A percentile compares a stretch with the other conserved stretches of the same genome.
These are phyloP conservation scores for Epicoccum nigrum DNA, from an alignment of 2,329 filamentous ascomycete species.

Conservation along the genomic window DNA sequence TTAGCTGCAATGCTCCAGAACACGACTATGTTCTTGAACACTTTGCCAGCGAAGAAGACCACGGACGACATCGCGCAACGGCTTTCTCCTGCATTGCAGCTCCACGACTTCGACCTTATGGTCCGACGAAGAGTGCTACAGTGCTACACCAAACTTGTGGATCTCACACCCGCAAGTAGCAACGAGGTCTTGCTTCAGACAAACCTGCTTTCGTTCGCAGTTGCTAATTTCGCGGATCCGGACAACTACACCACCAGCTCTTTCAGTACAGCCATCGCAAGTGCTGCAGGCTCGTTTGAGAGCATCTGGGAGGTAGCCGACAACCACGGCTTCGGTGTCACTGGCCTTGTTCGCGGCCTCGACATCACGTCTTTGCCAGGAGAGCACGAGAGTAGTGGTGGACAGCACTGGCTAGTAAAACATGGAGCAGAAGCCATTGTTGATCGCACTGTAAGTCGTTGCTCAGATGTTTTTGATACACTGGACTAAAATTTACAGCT, in stretches of 20 bases:
- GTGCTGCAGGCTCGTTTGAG: slow-evolving; percentile 86
- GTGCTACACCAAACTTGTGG: slow-evolving; percentile 91
- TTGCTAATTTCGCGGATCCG: slow-evolving; percentile 91
- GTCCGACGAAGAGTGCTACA: slow-evolving; percentile 90
- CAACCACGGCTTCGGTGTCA: slow-evolving; percentile 93
- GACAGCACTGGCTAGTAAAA: slow-evolving; percentile 59
- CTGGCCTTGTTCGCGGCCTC: slow-evolving; percentile 80
- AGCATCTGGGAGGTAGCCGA: slow-evolving; percentile 94
- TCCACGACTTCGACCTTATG: slow-evolving; percentile 91
- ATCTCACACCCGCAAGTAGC: slow-evolving; percentile 82
- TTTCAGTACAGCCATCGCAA: slow-evolving; percentile 88
- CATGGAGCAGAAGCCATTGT: slow-evolving; percentile 69
- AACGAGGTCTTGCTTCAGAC: slow-evolving; percentile 88
- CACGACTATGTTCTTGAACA: slow-evolving; percentile 86
- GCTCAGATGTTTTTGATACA: no score
- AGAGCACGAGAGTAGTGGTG: slow-evolving; percentile 51
- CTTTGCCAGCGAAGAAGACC: slow-evolving; percentile 80
- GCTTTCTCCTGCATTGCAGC: slow-evolving; percentile 81
- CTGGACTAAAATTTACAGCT: slow-evolving; percentile 40
- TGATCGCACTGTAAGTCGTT: slow-evolving; percentile 55
- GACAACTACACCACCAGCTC: slow-evolving; percentile 86
- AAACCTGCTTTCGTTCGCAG: slow-evolving; percentile 85
- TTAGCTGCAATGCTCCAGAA: slow-evolving; percentile 95
- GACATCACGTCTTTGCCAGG: slow-evolving; percentile 73
- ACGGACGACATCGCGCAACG: slow-evolving; percentile 86